These are phyloP conservation scores for Boletus tomentosulus DNA, from an alignment of 768 basidiomycete genomes.

Conservation along the genomic window DNA sequence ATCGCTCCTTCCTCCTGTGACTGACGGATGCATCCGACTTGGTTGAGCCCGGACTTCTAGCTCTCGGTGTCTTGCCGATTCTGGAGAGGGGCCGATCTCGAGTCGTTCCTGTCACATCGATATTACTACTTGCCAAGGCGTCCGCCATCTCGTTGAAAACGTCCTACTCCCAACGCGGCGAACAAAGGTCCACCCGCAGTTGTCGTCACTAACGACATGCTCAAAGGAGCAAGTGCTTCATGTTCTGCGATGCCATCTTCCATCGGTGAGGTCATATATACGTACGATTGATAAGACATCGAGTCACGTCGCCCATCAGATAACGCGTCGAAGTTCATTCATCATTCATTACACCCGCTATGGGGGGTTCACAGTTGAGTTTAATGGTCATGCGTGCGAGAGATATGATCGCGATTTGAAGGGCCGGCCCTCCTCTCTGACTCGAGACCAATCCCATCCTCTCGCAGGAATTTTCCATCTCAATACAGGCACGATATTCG, in stretches of 20 bases:
- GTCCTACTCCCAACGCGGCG: conserved; percentile 4
- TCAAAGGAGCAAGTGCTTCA: neutral
- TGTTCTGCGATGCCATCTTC: neutral
- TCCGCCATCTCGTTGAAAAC: conserved; percentile 6
- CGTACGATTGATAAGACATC: conserved; percentile 14
- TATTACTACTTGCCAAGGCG: neutral
- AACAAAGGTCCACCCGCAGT: conserved; percentile 1
- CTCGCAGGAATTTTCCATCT: neutral
- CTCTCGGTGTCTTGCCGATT: neutral
- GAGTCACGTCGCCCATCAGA: conserved; percentile 11
- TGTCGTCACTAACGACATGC: conserved; percentile 5
- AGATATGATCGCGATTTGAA: neutral
- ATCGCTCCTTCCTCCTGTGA: conserved; percentile 10
- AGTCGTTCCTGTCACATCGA: neutral
- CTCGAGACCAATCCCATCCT: neutral
- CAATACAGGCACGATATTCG: neutral
- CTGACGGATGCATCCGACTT: neutral
- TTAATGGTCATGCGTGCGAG: neutral
- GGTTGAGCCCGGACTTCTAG: neutral
- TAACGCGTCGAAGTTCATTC: conserved; percentile 2
- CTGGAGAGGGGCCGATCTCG: conserved; percentile 2
- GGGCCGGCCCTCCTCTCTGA: neutral
- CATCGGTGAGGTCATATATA: neutral
- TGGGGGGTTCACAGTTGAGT: neutral
- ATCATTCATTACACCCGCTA: neutral